phyloP scores from a whole-genome alignment of 2,329 filamentous ascomycete species.

The Colletotrichum neosansevieriae region DNA sequence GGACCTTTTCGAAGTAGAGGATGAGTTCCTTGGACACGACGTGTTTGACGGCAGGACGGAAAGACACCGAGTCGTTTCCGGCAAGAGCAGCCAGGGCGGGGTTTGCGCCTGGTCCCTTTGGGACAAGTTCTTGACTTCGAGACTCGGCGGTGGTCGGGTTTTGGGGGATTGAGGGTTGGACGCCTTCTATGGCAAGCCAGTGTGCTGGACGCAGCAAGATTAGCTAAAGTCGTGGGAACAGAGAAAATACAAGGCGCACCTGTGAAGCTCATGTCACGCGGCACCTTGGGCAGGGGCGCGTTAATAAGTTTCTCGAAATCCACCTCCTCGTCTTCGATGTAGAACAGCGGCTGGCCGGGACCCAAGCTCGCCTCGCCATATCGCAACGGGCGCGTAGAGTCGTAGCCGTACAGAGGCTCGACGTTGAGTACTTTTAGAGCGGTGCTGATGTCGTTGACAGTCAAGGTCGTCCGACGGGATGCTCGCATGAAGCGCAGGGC shows the following conservation, averaged over 20 bases:
- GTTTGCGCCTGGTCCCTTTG: conserved; percentile 91
- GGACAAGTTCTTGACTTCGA: conserved; percentile 84
- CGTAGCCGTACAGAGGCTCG: conserved; percentile 96
- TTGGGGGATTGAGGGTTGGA: conserved; percentile 95
- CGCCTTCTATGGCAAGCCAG: conserved; percentile 97
- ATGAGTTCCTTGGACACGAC: conserved; percentile 96
- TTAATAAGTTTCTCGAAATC: conserved; percentile 99
- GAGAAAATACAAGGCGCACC: conserved; percentile 62
- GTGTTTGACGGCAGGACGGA: conserved; percentile 95
- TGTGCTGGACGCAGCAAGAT: conserved; percentile 70
- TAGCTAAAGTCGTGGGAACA: conserved; percentile 39
- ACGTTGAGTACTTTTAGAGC: conserved; percentile 89
- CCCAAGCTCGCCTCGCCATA: conserved; percentile 96
- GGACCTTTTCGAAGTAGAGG: conserved; percentile 96
- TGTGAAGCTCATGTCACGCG: conserved; percentile 91
- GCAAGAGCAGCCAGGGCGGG: conserved; percentile 85
- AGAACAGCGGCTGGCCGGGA: conserved; percentile 93
- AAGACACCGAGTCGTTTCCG: conserved; percentile 83
- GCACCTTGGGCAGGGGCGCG: conserved; percentile 92
- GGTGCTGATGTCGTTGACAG: conserved; percentile 88
- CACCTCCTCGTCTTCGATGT: conserved; percentile 97
- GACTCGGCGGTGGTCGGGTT: conserved; percentile 92
- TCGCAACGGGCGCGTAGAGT: conserved; percentile 86
- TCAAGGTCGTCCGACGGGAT: conserved; percentile 85
- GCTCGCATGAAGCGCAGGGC: conserved; percentile 97